A percentile compares a stretch with the other conserved stretches of the same genome.
Evolutionary conservation across 345 rosid genomes (phyloP).

Genomic region (Aurinia saxatilis): DNA sequence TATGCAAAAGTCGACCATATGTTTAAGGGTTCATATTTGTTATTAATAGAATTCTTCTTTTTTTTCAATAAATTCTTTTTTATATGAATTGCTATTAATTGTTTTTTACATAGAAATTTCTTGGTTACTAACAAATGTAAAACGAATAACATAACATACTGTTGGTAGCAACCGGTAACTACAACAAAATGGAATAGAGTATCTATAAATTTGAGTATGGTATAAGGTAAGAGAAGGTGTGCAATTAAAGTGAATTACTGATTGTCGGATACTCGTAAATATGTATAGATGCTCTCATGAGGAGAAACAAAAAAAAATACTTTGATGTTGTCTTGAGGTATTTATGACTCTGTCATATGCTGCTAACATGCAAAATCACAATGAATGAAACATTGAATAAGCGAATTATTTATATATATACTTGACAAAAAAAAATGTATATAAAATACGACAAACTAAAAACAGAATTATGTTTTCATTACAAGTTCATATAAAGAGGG

Average conservation of each 20-base stretch:
- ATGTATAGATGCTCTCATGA: neutral
- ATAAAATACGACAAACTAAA: neutral
- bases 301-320: conserved; percentile 6
- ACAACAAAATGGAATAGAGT: too few species aligned
- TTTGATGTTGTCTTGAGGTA: neutral
- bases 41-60: too few species aligned
- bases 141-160: too few species aligned
- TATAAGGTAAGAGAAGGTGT: neutral
- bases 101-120: too few species aligned
- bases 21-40: too few species aligned
- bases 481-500: conserved; percentile 2
- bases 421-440: neutral
- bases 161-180: too few species aligned
- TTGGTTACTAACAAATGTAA: too few species aligned
- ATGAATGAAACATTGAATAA: neutral
- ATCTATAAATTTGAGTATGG: too few species aligned
- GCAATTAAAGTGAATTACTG: neutral
- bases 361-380: neutral
- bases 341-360: neutral
- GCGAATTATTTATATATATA: neutral
- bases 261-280: conserved; percentile 2
- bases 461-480: neutral
- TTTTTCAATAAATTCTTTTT: too few species aligned
- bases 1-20: too few species aligned
- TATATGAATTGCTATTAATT: too few species aligned